Base-by-base conservation (phyloP, 2,329 filamentous ascomycete genomes). In the Phaeoacremonium minimum region DNA sequence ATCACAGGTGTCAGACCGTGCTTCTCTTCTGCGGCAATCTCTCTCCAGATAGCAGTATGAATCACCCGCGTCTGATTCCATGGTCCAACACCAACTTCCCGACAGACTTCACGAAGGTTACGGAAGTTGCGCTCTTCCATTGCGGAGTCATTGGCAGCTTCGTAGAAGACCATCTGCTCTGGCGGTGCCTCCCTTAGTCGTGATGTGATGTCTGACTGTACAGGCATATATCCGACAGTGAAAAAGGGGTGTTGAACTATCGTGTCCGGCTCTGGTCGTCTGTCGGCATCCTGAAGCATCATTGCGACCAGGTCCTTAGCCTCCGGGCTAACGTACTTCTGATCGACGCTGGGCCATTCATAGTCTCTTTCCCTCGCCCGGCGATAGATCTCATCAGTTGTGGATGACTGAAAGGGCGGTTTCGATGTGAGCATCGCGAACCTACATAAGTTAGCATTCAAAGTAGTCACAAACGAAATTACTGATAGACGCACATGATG, bases 401-500 rank as follows among this genome's bases (percentile, higher is more conserved):
- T 91, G 11, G 83, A 82, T 11, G 93, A 95, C 63, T 98, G 93
- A 60, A 98, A 98, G 1, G 93, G 93, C 1, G 93, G 91, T 52
- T 91, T 94, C 15, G 93, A 95, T 7, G 93, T 93, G 32, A 97
- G 84, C 79, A 98, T 91, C 33, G 93, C 94, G 64, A 95, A 97
- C 60, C 85, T 88, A 48, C 3, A 13, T 6, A 18, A 20, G 43
- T 59, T 20, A 64, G 57, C 37, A 40, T 30, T 26, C 22, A n/a
- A n/a, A n/a, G 46, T 42, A 47, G 44, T 53, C 22, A n/a, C 22
- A 9, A 9, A n/a, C 22, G 22, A 26, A 26, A 2, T 26, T 26
- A n/a, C n/a, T n/a, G 9, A 26, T 9, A 26, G 18, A 52, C 80
- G 68, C 67, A 90, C 82, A 94, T 89, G 57, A 98, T 98, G 48